phyloP scores from a whole-genome alignment of 768 basidiomycete species.

The Gymnopilus dilepis region DNA sequence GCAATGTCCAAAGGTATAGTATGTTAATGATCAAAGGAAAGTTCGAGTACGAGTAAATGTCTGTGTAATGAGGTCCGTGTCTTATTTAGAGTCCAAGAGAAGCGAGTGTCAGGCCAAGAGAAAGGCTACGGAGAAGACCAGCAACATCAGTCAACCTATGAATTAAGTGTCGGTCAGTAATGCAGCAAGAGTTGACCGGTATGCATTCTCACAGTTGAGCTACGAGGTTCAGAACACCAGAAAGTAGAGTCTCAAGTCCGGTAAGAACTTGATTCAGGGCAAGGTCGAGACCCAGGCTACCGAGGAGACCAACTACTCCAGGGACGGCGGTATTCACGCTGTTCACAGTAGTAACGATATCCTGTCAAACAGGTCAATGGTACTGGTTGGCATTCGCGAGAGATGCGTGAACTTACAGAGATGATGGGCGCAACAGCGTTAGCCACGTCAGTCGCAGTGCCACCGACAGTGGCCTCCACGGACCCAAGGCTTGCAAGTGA shows the following conservation, averaged over 20 bases:
- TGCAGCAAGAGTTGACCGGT: background rate
- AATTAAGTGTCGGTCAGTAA: background rate
- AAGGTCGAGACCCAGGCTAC: conserved; percentile 3
- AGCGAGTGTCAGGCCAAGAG: background rate
- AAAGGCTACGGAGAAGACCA: background rate
- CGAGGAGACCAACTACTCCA: background rate
- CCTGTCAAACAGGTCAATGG: background rate
- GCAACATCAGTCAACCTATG: background rate
- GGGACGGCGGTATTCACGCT: background rate
- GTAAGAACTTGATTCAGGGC: conserved; percentile 8
- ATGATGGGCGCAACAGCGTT: conserved; percentile 9
- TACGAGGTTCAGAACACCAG: conserved; percentile 5
- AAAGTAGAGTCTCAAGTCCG: background rate
- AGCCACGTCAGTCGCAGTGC: conserved; percentile 9
- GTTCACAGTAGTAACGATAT: conserved; percentile 1
- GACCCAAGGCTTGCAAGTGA: conserved; percentile 2
- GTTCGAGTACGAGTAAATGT: background rate
- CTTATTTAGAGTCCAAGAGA: background rate
- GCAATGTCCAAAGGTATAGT: background rate
- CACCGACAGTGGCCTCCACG: conserved; percentile 7
- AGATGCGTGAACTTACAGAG: background rate
- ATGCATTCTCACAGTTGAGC: conserved; percentile 2
- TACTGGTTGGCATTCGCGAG: background rate
- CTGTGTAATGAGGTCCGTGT: background rate
- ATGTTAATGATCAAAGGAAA: background rate